phyloP scores from a whole-genome alignment of 2,329 filamentous ascomycete genomes.

The Cladosporium sp. region DNA sequence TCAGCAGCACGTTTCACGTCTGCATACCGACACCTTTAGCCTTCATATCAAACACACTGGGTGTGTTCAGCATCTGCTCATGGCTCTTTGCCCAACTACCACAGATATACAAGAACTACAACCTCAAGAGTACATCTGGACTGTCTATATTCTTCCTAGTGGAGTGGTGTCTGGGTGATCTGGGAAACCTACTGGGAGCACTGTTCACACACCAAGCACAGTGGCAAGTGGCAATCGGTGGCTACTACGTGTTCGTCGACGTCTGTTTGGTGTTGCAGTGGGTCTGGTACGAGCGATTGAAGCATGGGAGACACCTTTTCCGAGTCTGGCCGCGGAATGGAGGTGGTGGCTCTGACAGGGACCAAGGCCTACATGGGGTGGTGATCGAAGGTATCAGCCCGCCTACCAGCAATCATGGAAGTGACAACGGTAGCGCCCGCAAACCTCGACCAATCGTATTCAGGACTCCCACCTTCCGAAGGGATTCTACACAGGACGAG shows the following conservation, averaged over 20 bases:
- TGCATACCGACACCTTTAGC: slow-evolving; percentile 67
- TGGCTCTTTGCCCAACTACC: slow-evolving; percentile 72
- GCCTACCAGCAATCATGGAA: slow-evolving; percentile 8
- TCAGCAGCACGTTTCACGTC: slow-evolving; percentile 62
- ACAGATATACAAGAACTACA: slow-evolving; percentile 70
- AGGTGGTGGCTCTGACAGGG: slow-evolving; percentile 24
- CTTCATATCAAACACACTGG: slow-evolving; percentile 62
- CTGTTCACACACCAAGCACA: slow-evolving; percentile 64
- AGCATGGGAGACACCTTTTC: slow-evolving; percentile 51
- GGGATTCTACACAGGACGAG: slow-evolving; percentile 30
- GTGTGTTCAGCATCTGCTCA: slow-evolving; percentile 63
- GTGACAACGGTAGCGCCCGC: background rate
- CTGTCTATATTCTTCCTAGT: slow-evolving; percentile 66
- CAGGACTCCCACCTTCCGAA: slow-evolving; percentile 35
- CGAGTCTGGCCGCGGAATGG: slow-evolving; percentile 33
- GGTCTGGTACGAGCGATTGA: slow-evolving; percentile 65
- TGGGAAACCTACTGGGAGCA: slow-evolving; percentile 64
- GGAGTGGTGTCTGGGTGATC: slow-evolving; percentile 67
- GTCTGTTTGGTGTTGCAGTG: slow-evolving; percentile 64
- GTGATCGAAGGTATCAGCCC: slow-evolving; percentile 38
- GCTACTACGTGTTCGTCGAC: slow-evolving; percentile 68
- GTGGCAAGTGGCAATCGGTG: slow-evolving; percentile 67
- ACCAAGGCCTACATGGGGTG: slow-evolving; percentile 32
- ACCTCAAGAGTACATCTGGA: slow-evolving; percentile 64
- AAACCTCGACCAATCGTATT: slow-evolving; percentile 31